Conservation (phyloP, 768 basidiomycete genomes). For the Tubosaeta sp. region DNA sequence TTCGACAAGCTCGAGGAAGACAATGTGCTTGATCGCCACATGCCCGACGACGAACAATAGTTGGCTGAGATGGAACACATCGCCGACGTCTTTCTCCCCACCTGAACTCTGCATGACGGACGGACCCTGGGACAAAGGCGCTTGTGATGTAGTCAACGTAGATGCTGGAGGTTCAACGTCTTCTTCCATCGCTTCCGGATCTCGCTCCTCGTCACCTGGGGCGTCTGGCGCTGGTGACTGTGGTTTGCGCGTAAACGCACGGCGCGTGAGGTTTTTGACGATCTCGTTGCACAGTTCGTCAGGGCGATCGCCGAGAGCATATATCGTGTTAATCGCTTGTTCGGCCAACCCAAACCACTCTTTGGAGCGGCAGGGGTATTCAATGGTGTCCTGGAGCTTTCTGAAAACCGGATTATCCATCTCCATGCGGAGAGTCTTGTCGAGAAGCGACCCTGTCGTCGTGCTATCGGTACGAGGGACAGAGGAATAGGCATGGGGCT, state of each 20-base stretch:
- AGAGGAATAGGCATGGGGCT: neutral
- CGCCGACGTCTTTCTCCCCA: slow-evolving; percentile 55
- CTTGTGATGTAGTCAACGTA: slow-evolving; percentile 14
- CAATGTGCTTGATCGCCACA: slow-evolving; percentile 96
- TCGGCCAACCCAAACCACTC: slow-evolving; percentile 98
- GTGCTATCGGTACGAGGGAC: neutral
- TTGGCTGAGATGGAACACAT: slow-evolving; percentile 87
- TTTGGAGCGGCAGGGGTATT: slow-evolving; percentile 73
- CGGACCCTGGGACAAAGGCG: slow-evolving; percentile 18
- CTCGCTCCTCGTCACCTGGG: slow-evolving; percentile 26
- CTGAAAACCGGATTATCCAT: slow-evolving; percentile 87
- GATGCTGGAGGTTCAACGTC: slow-evolving; percentile 31
- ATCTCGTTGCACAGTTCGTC: slow-evolving; percentile 77
- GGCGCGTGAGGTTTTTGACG: slow-evolving; percentile 74
- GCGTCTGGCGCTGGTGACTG: slow-evolving; percentile 1
- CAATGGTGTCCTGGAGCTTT: slow-evolving; percentile 76
- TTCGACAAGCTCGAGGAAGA: slow-evolving; percentile 93
- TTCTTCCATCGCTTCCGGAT: slow-evolving; percentile 52
- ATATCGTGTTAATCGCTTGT: slow-evolving; percentile 95
- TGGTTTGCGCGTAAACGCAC: slow-evolving; percentile 53
- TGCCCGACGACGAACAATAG: slow-evolving; percentile 96
- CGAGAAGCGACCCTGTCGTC: slow-evolving; percentile 72
- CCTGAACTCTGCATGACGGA: slow-evolving; percentile 7
- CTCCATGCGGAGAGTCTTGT: slow-evolving; percentile 79
- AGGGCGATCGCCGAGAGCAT: slow-evolving; percentile 90